Evolutionary conservation across 768 basidiomycete species (phyloP), one percentile per base, ranked within the genome.

Genomic region (Boletus barrowsii): DNA sequence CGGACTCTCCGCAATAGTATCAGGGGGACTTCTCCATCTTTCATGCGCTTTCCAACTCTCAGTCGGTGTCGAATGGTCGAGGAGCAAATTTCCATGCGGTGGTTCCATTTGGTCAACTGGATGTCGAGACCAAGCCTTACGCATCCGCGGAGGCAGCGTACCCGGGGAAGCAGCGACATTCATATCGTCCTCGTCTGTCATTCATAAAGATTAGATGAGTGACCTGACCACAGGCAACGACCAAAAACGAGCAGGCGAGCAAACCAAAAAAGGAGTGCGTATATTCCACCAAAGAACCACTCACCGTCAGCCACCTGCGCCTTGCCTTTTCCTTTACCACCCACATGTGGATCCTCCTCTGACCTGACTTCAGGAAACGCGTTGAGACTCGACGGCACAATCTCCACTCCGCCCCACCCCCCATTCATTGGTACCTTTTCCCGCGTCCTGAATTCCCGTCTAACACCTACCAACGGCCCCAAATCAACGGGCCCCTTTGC

Each of bases 341-440:
- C 10, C 24, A 42, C 42, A 7, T 40, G 40, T 4, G 17, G 10
- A 47, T 56, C 43, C 8, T 53, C 59, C 54, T 55, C 68, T 32
- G 0, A 9, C n/a, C 26, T 29, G 20, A 61, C 43, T 7, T 57
- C 54, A 41, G 60, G 62, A 52, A 47, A 67, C 5, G 63, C 29
- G 17, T 13, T 26, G 14, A 68, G 51, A 51, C 68, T 62, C 22
- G 63, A 64, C 5, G 73, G 63, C 11, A 79, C 73, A 70, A 86
- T 76, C 72, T 85, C 84, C 26, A 86, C 78, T 0, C 84, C 84
- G 20, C 79, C 76, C 71, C 87, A 76, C 4, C 87, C 87, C 1
- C 87, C 83, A 40, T 78, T 79, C 51, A 72, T 73, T 8, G 80
- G 80, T 3, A 79, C 72, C 59, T 75, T 73, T 66, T 87, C 87